phyloP scores from a whole-genome alignment of 306 rosid species.

The Glycine latifolia region DNA sequence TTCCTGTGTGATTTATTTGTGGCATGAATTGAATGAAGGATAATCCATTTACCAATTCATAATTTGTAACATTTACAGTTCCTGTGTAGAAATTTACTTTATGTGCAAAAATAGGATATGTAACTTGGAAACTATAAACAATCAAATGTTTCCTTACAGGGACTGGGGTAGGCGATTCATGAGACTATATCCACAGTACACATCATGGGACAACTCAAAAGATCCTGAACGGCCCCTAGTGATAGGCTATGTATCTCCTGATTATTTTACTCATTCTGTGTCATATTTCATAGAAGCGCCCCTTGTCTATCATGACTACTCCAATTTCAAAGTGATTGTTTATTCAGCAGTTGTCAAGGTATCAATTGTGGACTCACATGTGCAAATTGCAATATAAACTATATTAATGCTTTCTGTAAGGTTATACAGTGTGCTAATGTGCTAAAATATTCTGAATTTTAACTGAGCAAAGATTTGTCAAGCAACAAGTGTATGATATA shows the following conservation, averaged over 20 bases:
- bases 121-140: slow-evolving; percentile 32
- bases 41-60: slow-evolving; percentile 21
- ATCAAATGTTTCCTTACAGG: slow-evolving; percentile 60
- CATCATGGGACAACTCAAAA: slow-evolving; percentile 87
- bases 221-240: slow-evolving; percentile 91
- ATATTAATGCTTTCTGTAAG: neutral
- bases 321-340: slow-evolving; percentile 81
- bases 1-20: neutral
- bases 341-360: slow-evolving; percentile 99
- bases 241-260: slow-evolving; percentile 97
- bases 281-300: slow-evolving; percentile 98
- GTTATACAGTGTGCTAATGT: too few species aligned
- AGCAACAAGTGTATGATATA: too few species aligned
- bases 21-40: slow-evolving; percentile 10
- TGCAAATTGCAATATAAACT: neutral
- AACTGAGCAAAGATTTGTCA: too few species aligned
- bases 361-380: slow-evolving; percentile 34
- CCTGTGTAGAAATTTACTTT: neutral
- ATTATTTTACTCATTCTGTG: slow-evolving; percentile 97
- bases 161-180: slow-evolving; percentile 96
- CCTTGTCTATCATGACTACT: slow-evolving; percentile 76
- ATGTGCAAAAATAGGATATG: slow-evolving; percentile 22
- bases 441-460: too few species aligned
- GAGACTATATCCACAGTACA: slow-evolving; percentile 75
- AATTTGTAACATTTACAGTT: slow-evolving; percentile 18